Base-by-base conservation (phyloP, 768 basidiomycete species). In the Xerocomus potaroensis region DNA sequence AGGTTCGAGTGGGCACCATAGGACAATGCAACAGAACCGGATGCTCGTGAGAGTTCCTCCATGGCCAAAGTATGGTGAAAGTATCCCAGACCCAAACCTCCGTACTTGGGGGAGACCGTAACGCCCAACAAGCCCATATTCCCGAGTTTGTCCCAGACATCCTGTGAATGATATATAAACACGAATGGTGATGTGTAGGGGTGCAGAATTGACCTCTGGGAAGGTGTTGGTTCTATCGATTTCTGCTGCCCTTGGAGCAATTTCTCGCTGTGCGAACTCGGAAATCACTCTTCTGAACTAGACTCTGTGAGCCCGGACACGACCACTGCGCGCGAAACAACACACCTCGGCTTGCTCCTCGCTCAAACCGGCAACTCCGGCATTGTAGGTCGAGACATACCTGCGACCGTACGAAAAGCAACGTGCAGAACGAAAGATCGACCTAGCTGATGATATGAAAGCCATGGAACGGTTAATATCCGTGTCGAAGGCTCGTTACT, bases 1-100 rank as follows among this genome's bases (percentile, higher is more conserved):
- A 94, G 77, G 59, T 94, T 94, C 12, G 90, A 92, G 58, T 94
- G 91, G 26, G 91, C 90, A 44, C 89, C 91, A 49, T 94, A 94
- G 3, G 91, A 92, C 6, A 97, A 78, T 3, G 87, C 94, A 22
- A 97, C 87, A 4, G 91, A 92, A 27, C 91, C 94, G 6, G 93
- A 95, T 15, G 90, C 88, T 21, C 81, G 73, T 29, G 93, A 95
- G 45, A 97, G 71, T 51, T 90, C 90, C 70, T 97, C 94, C 93
- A 96, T 96, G 7, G 89, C 93, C 39, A 97, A 75, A 4, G 85
- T 87, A 66, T 93, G 92, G 41, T 91, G 77, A 41, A 93, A 74
- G 66, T 93, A 94, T 2, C 92, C 91, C 51, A 89, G 73, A 2
- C 74, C 81, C 34, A 95, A 72, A 3, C 93, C 93, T n/a, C 84